Conservation (phyloP, 495 filamentous ascomycete genomes). For the Penicillium bovifimosum region DNA sequence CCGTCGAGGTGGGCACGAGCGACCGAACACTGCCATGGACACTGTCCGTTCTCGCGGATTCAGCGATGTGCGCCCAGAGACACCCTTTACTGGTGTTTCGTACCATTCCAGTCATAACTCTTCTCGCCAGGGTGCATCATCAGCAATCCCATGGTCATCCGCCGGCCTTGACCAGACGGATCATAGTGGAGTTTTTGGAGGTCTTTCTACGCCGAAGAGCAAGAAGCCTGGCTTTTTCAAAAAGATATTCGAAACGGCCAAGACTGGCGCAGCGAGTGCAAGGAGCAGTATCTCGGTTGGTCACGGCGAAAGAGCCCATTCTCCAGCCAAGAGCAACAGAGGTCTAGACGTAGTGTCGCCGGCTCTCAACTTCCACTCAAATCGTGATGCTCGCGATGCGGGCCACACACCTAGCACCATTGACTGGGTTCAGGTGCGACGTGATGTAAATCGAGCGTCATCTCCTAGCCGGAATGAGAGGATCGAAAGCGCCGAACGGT, state of each 20-base stretch:
- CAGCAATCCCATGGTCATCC: slow-evolving; percentile 43
- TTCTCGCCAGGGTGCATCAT: slow-evolving; percentile 50
- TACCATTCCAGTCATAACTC: slow-evolving; percentile 80
- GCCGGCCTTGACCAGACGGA: slow-evolving; percentile 36
- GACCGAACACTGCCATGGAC: slow-evolving; percentile 51
- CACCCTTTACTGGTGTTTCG: slow-evolving; percentile 68
- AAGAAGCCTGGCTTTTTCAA: slow-evolving; percentile 96
- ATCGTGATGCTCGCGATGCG: slow-evolving; percentile 58
- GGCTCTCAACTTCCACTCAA: slow-evolving; percentile 26
- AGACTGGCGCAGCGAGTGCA: slow-evolving; percentile 85
- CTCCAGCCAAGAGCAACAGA: slow-evolving; percentile 44
- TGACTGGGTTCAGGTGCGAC: slow-evolving; percentile 93
- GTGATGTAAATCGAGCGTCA: slow-evolving; percentile 93
- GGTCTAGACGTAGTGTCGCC: slow-evolving; percentile 32
- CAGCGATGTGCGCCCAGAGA: slow-evolving; percentile 55
- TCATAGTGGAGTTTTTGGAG: slow-evolving; percentile 58
- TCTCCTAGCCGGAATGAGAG: slow-evolving; percentile 85
- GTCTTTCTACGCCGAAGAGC: slow-evolving; percentile 76
- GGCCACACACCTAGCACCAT: slow-evolving; percentile 54
- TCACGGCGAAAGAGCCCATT: slow-evolving; percentile 46
- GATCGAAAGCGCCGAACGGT: slow-evolving; percentile 79
- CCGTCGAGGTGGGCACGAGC: slow-evolving; percentile 48
- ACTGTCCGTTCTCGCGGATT: slow-evolving; percentile 38
- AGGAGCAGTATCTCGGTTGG: slow-evolving; percentile 75
- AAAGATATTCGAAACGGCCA: slow-evolving; percentile 90